Conservation (phyloP, 768 basidiomycete species). For the Sarcomyxa edulis region DNA sequence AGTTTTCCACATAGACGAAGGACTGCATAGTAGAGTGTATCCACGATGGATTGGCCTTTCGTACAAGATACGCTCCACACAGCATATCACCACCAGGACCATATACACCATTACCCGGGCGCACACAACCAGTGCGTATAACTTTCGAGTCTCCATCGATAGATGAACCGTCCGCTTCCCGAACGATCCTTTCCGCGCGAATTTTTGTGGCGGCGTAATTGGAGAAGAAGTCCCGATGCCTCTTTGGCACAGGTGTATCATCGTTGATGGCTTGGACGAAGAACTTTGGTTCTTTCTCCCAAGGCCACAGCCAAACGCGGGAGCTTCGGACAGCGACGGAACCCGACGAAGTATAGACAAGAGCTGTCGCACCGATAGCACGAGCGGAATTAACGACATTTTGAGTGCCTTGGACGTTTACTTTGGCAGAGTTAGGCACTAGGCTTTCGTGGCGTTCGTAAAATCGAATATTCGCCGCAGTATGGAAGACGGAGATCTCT, state of each 20-base stretch:
- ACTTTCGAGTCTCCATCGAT: constrained; percentile 15
- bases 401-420: constrained; percentile 64
- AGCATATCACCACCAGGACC: constrained; percentile 73
- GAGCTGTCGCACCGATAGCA: constrained; percentile 44
- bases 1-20: constrained; percentile 74
- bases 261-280: constrained; percentile 65
- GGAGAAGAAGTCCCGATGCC: constrained; percentile 64
- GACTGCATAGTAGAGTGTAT: constrained; percentile 51
- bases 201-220: constrained; percentile 72
- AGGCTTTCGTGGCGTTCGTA: constrained; percentile 57
- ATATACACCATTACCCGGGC: constrained; percentile 76
- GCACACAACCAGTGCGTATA: constrained; percentile 65
- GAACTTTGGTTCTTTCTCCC: constrained; percentile 53
- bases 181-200: constrained; percentile 46
- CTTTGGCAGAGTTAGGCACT: constrained; percentile 46
- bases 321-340: constrained; percentile 53
- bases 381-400: constrained; percentile 61
- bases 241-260: constrained; percentile 43
- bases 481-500: constrained; percentile 67
- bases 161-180: constrained; percentile 28
- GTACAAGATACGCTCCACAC: constrained; percentile 57
- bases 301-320: constrained; percentile 70
- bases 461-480: constrained; percentile 74
- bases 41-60: constrained; percentile 62
- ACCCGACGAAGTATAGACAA: constrained; percentile 74